Percentiles rank a stretch among this genome's conserved stretches.
These are phyloP conservation scores for Colletotrichum shisoi DNA, from an alignment of 2,329 filamentous ascomycete genomes.

Conservation along the genomic window DNA sequence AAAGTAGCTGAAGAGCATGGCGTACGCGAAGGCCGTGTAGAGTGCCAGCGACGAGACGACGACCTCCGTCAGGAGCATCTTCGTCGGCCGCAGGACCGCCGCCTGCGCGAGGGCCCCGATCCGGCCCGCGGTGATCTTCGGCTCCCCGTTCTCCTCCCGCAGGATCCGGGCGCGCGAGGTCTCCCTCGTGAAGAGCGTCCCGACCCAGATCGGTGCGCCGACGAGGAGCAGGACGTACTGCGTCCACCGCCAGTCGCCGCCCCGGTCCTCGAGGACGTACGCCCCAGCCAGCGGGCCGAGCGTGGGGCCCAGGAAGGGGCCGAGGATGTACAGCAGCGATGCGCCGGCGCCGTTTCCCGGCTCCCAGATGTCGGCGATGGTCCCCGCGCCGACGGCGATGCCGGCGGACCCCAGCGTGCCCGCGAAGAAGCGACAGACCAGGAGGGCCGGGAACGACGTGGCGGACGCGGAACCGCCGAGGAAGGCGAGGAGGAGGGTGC, in stretches of 20 bases:
- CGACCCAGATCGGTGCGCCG: constrained; percentile 27
- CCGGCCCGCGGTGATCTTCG: constrained; percentile 6
- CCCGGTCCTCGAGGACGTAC: constrained; percentile 30
- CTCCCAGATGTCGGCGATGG: constrained; percentile 78
- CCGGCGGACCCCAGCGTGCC: constrained; percentile 76
- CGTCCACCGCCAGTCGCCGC: constrained; percentile 41
- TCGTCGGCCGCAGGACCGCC: constrained; percentile 35
- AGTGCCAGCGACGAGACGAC: constrained; percentile 74
- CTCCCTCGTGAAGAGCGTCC: constrained; percentile 20
- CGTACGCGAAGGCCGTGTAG: constrained; percentile 66
- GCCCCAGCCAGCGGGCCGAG: constrained; percentile 63
- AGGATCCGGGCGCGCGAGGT: constrained; percentile 37
- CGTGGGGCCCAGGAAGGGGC: constrained; percentile 66
- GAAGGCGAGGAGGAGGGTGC: constrained; percentile 71
- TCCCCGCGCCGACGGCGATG: constrained; percentile 77
- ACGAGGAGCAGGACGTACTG: constrained; percentile 42
- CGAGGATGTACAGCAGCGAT: constrained; percentile 79
- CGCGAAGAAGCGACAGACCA: constrained; percentile 72
- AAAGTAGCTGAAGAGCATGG: constrained; percentile 63
- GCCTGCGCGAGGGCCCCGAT: background rate
- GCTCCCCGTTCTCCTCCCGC: constrained; percentile 20
- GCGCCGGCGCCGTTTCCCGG: constrained; percentile 62
- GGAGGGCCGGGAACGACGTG: constrained; percentile 71
- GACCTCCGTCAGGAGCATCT: constrained; percentile 48
- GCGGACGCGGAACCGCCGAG: constrained; percentile 70